Percentiles rank a stretch among this genome's conserved stretches.
phyloP scores from a whole-genome alignment of 2,329 filamentous ascomycete species.

The Exophiala dermatitidis region DNA sequence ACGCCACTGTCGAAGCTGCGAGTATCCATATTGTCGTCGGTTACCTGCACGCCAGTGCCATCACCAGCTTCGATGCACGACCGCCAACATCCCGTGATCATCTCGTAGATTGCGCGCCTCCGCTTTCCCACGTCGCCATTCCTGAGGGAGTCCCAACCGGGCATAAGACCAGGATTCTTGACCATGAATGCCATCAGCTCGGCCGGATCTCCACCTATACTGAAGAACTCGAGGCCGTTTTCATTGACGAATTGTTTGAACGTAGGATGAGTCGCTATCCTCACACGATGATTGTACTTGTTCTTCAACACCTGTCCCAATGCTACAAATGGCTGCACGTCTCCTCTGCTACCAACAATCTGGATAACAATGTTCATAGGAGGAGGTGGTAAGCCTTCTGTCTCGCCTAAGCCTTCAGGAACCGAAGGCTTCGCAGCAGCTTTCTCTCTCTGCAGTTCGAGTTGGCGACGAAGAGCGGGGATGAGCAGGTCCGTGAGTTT shows the following conservation, averaged over 20 bases:
- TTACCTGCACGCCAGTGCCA: conserved; percentile 48
- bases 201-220: conserved; percentile 66
- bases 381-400: conserved; percentile 52
- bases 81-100: conserved; percentile 78
- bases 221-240: conserved; percentile 67
- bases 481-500: conserved; percentile 61
- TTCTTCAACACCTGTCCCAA: conserved; percentile 59
- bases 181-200: conserved; percentile 87
- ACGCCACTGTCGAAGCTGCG: conserved; percentile 32
- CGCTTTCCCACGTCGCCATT: conserved; percentile 70
- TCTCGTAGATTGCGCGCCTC: conserved; percentile 66
- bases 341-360: conserved; percentile 66
- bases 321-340: conserved; percentile 69
- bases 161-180: conserved; percentile 79
- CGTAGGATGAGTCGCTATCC: conserved; percentile 63
- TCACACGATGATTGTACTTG: conserved; percentile 62
- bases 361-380: conserved; percentile 65
- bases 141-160: conserved; percentile 66
- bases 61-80: conserved; percentile 75
- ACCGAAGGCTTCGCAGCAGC: conserved; percentile 53
- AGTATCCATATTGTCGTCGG: conserved; percentile 47
- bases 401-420: conserved; percentile 62
- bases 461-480: conserved; percentile 54
- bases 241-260: conserved; percentile 64
- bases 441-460: conserved; percentile 44